Evolutionary conservation across 1,284 basidiomycete genomes (phyloP).

Genomic region (Amylostereum chailletii): DNA sequence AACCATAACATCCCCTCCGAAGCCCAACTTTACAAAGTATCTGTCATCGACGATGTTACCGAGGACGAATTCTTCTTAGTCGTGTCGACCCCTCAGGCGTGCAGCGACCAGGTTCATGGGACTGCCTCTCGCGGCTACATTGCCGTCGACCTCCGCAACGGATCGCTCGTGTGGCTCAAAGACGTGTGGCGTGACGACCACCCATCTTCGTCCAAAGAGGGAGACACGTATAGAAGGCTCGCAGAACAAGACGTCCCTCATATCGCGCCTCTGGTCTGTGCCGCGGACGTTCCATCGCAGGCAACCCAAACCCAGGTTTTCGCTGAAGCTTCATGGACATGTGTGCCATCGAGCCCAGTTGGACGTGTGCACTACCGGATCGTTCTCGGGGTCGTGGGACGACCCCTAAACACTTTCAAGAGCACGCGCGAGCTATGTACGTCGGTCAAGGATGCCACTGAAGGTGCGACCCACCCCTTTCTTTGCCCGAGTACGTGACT

Average conservation of each 20-base stretch:
- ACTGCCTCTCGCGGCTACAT: not conserved
- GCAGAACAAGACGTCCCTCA: not conserved
- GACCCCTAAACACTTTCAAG: not conserved
- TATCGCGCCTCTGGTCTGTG: not conserved
- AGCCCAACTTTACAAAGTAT: not conserved
- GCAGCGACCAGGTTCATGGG: not conserved
- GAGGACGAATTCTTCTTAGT: not conserved
- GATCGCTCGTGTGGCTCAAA: not conserved
- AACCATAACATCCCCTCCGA: not conserved
- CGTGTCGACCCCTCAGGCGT: not conserved
- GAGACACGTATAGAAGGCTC: not conserved
- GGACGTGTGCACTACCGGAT: not conserved
- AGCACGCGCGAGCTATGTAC: not conserved
- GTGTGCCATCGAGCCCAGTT: not conserved
- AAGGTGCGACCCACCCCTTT: not conserved
- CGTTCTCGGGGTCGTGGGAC: not conserved
- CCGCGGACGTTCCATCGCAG: not conserved
- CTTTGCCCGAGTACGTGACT: not conserved
- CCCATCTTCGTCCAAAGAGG: not conserved
- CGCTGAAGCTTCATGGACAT: not conserved
- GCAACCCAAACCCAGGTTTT: not conserved
- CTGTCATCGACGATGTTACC: not conserved
- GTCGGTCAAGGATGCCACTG: slow-evolving; percentile 1
- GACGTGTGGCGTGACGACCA: not conserved
- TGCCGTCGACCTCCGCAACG: not conserved